Evolutionary conservation across 2,329 filamentous ascomycete species (phyloP).

Genomic region (Lecanicillium sp.): DNA sequence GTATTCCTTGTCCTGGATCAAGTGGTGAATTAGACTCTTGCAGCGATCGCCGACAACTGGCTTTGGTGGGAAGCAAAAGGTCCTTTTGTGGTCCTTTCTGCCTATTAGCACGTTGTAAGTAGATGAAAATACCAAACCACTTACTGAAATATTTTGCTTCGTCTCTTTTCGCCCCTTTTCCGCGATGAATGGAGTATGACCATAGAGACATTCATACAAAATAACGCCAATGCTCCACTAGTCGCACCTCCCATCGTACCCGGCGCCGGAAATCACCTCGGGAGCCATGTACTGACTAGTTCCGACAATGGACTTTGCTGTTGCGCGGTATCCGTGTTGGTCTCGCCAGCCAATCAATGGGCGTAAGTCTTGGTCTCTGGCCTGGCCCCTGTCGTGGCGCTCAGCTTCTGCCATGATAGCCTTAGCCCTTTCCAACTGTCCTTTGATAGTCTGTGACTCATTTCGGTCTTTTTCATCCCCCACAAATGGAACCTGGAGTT

Average conservation of each 20-base stretch:
- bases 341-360: conserved; percentile 63
- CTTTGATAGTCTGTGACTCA: conserved; percentile 33
- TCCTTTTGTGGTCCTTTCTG: conserved; percentile 63
- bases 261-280: conserved; percentile 74
- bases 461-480: conserved; percentile 66
- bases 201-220: conserved; percentile 89
- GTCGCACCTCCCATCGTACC: conserved; percentile 89
- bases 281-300: conserved; percentile 99
- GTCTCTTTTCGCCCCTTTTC: conserved; percentile 72
- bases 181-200: conserved; percentile 80
- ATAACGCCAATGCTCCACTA: conserved; percentile 97
- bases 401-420: conserved; percentile 21
- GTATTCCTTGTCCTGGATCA: conserved; percentile 66
- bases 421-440: conserved; percentile 24
- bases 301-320: conserved; percentile 81
- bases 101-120: too few relatives aligned
- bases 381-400: conserved; percentile 24
- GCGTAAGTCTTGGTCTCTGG: conserved; percentile 20
- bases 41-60: conserved; percentile 61
- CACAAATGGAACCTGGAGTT: conserved; percentile 63
- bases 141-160: conserved; percentile 74
- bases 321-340: conserved; percentile 57
- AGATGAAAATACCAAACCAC: too few relatives aligned
- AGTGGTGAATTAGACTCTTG: conserved; percentile 64
- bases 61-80: conserved; percentile 62